Conservation (phyloP, 805 yeast genomes). For the Candida manassasensis region DNA sequence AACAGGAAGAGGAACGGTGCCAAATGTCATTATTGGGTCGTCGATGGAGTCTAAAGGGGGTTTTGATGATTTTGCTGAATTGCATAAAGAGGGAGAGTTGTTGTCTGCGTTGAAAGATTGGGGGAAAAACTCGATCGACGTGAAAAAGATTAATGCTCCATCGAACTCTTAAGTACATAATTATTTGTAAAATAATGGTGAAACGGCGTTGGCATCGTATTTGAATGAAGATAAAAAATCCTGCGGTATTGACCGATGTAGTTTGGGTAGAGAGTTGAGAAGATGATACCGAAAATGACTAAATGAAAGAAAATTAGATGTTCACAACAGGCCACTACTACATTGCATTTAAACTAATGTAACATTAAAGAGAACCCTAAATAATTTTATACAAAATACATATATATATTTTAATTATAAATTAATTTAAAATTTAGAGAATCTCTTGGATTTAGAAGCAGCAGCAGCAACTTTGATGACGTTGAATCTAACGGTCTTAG, state of each 20-base stretch:
- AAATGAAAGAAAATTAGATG: too few species aligned
- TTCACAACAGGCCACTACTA: too few species aligned
- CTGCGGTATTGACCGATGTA: too few species aligned
- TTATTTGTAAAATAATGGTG: too few species aligned
- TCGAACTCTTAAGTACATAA: conserved; percentile 35
- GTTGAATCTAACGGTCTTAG: conserved; percentile 99
- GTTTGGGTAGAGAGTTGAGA: too few species aligned
- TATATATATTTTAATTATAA: conserved; percentile 3
- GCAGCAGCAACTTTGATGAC: conserved; percentile 93
- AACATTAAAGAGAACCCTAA: conserved; percentile 12
- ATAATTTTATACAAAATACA: neutral
- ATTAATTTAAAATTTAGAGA: conserved; percentile 81
- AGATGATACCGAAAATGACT: too few species aligned
- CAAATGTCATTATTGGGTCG: conserved; percentile 76
- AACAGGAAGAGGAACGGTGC: conserved; percentile 85
- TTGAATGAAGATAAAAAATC: too few species aligned
- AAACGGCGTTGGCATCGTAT: too few species aligned
- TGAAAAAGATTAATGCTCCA: conserved; percentile 51
- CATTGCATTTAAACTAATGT: conserved; percentile 14
- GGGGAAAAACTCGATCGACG: conserved; percentile 53
- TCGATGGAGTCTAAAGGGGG: conserved; percentile 71
- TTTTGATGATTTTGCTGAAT: conserved; percentile 66
- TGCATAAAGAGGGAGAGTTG: conserved; percentile 57
- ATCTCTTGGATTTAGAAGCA: conserved; percentile 87
- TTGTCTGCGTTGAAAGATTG: conserved; percentile 51